Percentiles rank a stretch among this genome's conserved stretches.
phyloP scores from a whole-genome alignment of 805 yeast species.

The Saccharomycopsis fodiens region DNA sequence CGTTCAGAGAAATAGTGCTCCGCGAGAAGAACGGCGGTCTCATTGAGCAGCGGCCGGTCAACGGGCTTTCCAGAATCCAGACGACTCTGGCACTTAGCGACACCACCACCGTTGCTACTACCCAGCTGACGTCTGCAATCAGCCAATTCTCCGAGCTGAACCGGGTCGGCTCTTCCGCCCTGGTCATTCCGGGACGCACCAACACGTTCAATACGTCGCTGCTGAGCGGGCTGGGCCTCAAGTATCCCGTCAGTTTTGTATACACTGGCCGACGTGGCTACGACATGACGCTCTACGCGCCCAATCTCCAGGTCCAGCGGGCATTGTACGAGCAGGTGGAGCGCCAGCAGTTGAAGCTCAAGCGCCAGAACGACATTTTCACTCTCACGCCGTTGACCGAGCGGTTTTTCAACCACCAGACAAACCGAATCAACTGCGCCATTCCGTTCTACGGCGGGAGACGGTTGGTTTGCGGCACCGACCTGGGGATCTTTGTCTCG shows the following conservation, averaged over 20 bases:
- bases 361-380: conserved; percentile 70
- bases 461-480: conserved; percentile 84
- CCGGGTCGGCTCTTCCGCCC: conserved; percentile 6
- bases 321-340: conserved; percentile 74
- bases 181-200: conserved; percentile 11
- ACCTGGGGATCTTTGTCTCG: conserved; percentile 79
- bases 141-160: conserved; percentile 1
- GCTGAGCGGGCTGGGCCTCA: conserved; percentile 1
- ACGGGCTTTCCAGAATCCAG: not conserved
- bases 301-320: conserved; percentile 45
- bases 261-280: conserved; percentile 21
- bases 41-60: not conserved
- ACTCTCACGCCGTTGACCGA: conserved; percentile 70
- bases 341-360: conserved; percentile 67
- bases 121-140: not conserved
- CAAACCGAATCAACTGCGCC: conserved; percentile 79
- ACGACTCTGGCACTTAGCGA: not conserved
- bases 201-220: conserved; percentile 14
- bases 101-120: not conserved
- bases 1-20: conserved; percentile 33
- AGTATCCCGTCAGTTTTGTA: conserved; percentile 16
- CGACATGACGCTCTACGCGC: conserved; percentile 19
- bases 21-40: conserved; percentile 28
- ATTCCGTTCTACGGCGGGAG: conserved; percentile 94
- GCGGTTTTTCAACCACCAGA: conserved; percentile 58